These are phyloP conservation scores for Puya raimondii DNA, from an alignment of 176 grass and related monocot genomes.

Conservation along the genomic window DNA sequence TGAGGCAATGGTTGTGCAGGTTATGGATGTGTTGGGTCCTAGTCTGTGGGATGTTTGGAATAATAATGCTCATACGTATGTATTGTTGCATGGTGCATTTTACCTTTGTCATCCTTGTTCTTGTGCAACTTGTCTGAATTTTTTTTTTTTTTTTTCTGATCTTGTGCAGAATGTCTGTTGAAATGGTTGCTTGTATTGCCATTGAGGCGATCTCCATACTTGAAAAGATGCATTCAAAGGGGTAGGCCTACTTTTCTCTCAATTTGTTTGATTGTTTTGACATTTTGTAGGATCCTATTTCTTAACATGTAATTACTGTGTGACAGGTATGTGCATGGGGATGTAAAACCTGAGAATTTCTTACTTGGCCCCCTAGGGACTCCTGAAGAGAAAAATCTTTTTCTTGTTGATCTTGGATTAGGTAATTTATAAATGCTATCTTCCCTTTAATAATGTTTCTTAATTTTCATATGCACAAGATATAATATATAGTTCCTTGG, in stretches of 20 bases:
- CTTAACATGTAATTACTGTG: slow-evolving; percentile 18
- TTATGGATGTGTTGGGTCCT: slow-evolving; percentile 95
- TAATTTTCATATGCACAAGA: slow-evolving; percentile 2
- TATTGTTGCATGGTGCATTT: slow-evolving; percentile 4
- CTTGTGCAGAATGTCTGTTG: slow-evolving; percentile 68
- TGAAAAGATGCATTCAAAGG: slow-evolving; percentile 90
- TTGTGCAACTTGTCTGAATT: slow-evolving; percentile 2
- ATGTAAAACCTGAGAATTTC: slow-evolving; percentile 96
- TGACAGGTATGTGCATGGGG: slow-evolving; percentile 81
- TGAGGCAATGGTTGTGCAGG: slow-evolving; percentile 23
- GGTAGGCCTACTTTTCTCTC: slow-evolving; percentile 28
- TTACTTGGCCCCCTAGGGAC: slow-evolving; percentile 79
- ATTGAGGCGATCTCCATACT: slow-evolving; percentile 94
- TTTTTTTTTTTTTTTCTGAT: slow-evolving; percentile 13
- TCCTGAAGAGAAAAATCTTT: slow-evolving; percentile 82
- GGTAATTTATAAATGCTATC: slow-evolving; percentile 36
- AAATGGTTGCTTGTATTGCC: slow-evolving; percentile 98
- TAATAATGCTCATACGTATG: slow-evolving; percentile 85
- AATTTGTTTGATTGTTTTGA: background rate
- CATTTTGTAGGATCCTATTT: slow-evolving; percentile 2
- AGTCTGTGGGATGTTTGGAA: slow-evolving; percentile 98
- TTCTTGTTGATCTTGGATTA: slow-evolving; percentile 97
- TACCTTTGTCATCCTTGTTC: slow-evolving; percentile 14
- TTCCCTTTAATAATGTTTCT: slow-evolving; percentile 3
- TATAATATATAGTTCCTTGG: background rate